Base-by-base conservation (phyloP, 225 moss, liverwort and hornwort genomes). In the Straminergon stramineum region DNA sequence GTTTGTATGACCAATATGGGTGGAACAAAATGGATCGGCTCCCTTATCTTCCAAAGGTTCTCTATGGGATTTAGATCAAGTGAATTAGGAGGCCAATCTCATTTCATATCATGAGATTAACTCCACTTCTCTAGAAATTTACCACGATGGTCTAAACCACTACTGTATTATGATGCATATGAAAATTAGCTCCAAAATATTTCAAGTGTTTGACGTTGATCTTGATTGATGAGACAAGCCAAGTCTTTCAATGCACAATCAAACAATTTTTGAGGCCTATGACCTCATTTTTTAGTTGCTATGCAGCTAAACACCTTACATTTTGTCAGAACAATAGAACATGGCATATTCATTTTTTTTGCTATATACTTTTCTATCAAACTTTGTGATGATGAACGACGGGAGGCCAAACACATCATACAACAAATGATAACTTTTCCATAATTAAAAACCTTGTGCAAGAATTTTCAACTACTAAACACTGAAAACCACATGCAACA, bases 401-500 rank as follows among this genome's bases (percentile, higher is more conserved):
- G 24, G 70, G 39, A 2, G 13, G 13, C 3, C 6, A 39, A 0
- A 23, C 7, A 69, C 2, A 5, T n/a, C n/a, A 69, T 14, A 70
- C 10, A 13, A 4, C n/a, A 69, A 69, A n/a, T 69, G 22, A 22
- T n/a, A 5, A 22, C 12, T 69, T 68, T 1, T 37, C 22, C 13
- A n/a, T n/a, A n/a, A 69, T 69, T 19, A 6, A 12, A 68, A n/a
- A n/a, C n/a, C 4, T 22, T 39, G 39, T 2, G 48, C 2, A 39
- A 70, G n/a, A 70, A 70, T 22, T n/a, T n/a, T 70, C 24, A 70
- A 69, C 23, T 70, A 70, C 24, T 70, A 39, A 24, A 39, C 13
- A 24, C 3, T 15, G 10, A n/a, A 0, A 13, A n/a, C 2, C 0
- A n/a, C 4, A 69, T n/a, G 22, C 12, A 69, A 22, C 2, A n/a